A percentile compares a stretch with the other conserved stretches of the same genome.
phyloP scores from a whole-genome alignment of 164 flowering plant genomes.

The Cinnamomum micranthum region DNA sequence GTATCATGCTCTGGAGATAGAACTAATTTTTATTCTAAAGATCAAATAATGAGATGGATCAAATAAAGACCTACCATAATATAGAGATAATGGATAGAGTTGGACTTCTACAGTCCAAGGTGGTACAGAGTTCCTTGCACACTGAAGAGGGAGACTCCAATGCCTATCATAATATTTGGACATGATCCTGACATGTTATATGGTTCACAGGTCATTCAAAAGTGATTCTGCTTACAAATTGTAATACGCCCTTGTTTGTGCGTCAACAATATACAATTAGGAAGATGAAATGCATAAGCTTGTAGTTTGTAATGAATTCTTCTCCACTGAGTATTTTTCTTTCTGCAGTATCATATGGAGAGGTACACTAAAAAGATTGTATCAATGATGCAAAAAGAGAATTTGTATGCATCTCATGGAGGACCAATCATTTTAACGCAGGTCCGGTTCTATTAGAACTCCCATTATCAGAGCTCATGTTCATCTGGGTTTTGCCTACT shows the following conservation, averaged over 20 bases:
- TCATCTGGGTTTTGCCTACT: not conserved
- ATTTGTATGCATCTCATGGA: constrained; percentile 50
- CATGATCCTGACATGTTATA: not conserved
- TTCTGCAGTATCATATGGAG: constrained; percentile 43
- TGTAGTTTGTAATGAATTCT: not conserved
- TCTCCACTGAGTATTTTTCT: not conserved
- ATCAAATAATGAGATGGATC: too few relatives aligned
- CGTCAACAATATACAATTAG: not conserved
- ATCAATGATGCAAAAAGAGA: constrained; percentile 39
- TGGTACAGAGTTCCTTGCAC: too few relatives aligned
- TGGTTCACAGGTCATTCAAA: not conserved
- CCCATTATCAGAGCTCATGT: not conserved
- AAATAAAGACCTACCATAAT: too few relatives aligned
- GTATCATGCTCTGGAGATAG: too few relatives aligned
- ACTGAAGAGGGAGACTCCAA: too few relatives aligned
- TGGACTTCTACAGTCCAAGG: too few relatives aligned
- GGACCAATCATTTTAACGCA: constrained; percentile 58
- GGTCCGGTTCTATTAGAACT: constrained; percentile 12
- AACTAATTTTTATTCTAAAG: too few relatives aligned
- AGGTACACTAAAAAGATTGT: constrained; percentile 35
- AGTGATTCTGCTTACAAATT: not conserved
- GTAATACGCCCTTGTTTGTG: not conserved
- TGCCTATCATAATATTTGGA: too few relatives aligned
- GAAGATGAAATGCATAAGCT: not conserved
- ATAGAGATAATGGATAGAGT: too few relatives aligned